A percentile compares a stretch with the other conserved stretches of the same genome.
These are phyloP conservation scores for Galerina marginata DNA, from an alignment of 768 basidiomycete genomes.

Conservation along the genomic window DNA sequence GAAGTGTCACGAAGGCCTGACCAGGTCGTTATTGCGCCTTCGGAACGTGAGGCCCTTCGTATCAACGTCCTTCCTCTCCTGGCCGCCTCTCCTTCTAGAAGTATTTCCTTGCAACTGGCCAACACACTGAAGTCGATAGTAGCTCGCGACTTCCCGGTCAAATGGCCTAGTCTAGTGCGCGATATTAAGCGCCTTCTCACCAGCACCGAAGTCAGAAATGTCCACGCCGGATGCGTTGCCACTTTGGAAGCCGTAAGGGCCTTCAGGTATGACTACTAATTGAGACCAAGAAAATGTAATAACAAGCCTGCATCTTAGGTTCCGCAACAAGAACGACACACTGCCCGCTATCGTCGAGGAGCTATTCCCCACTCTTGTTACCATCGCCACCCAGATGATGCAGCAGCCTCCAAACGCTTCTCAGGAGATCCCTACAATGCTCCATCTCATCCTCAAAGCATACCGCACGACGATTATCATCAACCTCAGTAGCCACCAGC, in stretches of 20 bases:
- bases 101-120: conserved; percentile 78
- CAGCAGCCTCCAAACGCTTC: conserved; percentile 62
- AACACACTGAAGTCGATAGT: conserved; percentile 76
- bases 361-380: conserved; percentile 77
- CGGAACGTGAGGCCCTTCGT: conserved; percentile 79
- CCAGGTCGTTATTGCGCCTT: conserved; percentile 60
- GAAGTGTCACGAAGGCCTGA: conserved; percentile 60
- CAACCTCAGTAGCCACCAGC: conserved; percentile 75
- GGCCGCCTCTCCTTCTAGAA: conserved; percentile 65
- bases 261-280: conserved; percentile 56
- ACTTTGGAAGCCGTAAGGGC: conserved; percentile 79
- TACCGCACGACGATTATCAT: conserved; percentile 86
- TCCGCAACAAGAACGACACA: conserved; percentile 67
- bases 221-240: conserved; percentile 83
- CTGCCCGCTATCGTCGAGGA: conserved; percentile 62
- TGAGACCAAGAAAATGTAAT: background rate
- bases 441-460: conserved; percentile 86
- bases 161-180: conserved; percentile 75
- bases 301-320: conserved; percentile 38
- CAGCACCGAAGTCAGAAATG: conserved; percentile 70
- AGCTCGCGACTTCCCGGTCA: conserved; percentile 76
- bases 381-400: conserved; percentile 75
- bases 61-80: conserved; percentile 71
- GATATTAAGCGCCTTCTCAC: conserved; percentile 67
- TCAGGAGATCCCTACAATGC: conserved; percentile 80